Evolutionary conservation across 257 asterid genomes (phyloP).

Genomic region (Thymus mandschuricus): DNA sequence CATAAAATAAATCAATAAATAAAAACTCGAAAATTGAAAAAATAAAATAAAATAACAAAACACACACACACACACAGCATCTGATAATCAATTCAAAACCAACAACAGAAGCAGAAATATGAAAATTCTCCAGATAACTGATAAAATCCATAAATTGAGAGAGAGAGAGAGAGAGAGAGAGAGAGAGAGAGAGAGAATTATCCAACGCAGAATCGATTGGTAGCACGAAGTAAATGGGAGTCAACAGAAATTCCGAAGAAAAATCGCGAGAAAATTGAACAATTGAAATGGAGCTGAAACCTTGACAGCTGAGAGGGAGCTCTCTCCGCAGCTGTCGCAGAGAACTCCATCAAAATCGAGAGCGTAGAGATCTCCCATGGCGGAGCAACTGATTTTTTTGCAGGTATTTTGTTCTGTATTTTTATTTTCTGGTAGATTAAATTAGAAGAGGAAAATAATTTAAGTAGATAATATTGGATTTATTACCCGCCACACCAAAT

Average conservation of each 20-base stretch:
- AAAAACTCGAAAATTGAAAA: background rate
- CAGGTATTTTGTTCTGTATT: background rate
- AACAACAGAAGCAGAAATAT: background rate
- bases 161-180: too few relatives aligned
- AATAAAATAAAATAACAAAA: too few relatives aligned
- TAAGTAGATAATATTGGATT: constrained; percentile 36
- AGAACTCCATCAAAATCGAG: constrained; percentile 96
- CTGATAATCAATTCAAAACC: background rate
- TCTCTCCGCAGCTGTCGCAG: constrained; percentile 98
- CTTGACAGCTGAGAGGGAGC: constrained; percentile 96
- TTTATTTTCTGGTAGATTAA: background rate
- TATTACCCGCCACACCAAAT: constrained; percentile 46
- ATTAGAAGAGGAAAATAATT: too few relatives aligned
- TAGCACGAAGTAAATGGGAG: constrained; percentile 26
- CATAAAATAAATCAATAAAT: background rate
- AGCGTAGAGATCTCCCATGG: constrained; percentile 91
- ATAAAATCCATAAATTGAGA: background rate
- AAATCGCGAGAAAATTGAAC: constrained; percentile 9
- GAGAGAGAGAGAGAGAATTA: too few relatives aligned
- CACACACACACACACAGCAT: background rate
- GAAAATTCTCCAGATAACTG: background rate
- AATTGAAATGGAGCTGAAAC: constrained; percentile 33
- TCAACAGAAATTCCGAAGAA: constrained; percentile 21
- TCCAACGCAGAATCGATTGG: background rate
- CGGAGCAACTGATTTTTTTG: background rate